Conservation (phyloP, 345 rosid genomes). For the Geranium rotundifolium region DNA sequence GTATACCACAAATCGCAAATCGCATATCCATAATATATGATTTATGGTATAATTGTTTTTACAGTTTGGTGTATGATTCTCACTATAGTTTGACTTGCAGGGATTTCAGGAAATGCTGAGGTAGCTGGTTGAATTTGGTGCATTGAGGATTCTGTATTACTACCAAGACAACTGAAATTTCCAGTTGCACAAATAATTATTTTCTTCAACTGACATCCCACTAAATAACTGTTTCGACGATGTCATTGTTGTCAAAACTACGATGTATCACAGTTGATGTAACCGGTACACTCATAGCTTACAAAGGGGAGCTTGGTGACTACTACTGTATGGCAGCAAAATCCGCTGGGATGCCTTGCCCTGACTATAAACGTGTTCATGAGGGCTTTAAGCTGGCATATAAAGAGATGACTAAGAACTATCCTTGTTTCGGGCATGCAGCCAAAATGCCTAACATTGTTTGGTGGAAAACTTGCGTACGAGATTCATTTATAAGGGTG, state of each 20-base stretch:
- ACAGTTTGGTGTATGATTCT: not conserved
- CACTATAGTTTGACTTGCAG: not conserved
- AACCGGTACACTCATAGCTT: slow-evolving; percentile 91
- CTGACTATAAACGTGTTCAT: slow-evolving; percentile 83
- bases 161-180: not conserved
- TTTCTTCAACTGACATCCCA: too few relatives aligned
- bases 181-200: not conserved
- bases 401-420: slow-evolving; percentile 70
- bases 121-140: not conserved
- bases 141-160: too few relatives aligned
- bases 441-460: slow-evolving; percentile 79
- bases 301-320: slow-evolving; percentile 98
- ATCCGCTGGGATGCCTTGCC: slow-evolving; percentile 86
- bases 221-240: slow-evolving; percentile 12
- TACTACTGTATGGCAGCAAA: slow-evolving; percentile 99
- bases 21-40: too few relatives aligned
- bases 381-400: slow-evolving; percentile 90
- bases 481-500: slow-evolving; percentile 75
- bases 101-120: not conserved
- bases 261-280: slow-evolving; percentile 91
- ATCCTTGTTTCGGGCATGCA: slow-evolving; percentile 83
- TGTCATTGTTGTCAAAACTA: slow-evolving; percentile 61
- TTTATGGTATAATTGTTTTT: too few relatives aligned
- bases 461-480: slow-evolving; percentile 95
- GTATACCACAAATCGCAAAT: too few relatives aligned